phyloP scores from a whole-genome alignment of 2,329 filamentous ascomycete genomes.

The Ophiocordyceps polyrhachis-furcata region DNA sequence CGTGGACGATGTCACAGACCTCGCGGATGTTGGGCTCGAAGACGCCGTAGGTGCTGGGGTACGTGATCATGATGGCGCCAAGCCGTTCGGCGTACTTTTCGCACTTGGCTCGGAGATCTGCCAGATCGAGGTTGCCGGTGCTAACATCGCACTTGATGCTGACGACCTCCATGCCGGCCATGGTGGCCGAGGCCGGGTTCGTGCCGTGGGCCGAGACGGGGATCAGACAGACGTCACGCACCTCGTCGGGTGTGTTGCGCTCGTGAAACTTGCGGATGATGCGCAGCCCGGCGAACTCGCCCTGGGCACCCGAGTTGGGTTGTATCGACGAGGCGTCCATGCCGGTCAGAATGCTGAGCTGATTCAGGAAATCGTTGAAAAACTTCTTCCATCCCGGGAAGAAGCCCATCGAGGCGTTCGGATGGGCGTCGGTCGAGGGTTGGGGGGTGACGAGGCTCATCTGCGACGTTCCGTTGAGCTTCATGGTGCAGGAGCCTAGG shows the following conservation, averaged over 20 bases:
- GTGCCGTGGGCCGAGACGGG: conserved; percentile 91
- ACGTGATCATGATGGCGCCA: conserved; percentile 91
- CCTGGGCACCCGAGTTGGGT: conserved; percentile 90
- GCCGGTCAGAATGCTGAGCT: conserved; percentile 68
- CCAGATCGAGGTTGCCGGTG: conserved; percentile 79
- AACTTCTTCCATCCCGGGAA: conserved; percentile 51
- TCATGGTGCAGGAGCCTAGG: conserved; percentile 95
- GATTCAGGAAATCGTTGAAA: conserved; percentile 48
- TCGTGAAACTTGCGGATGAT: conserved; percentile 76
- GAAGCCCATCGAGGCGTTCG: conserved; percentile 48
- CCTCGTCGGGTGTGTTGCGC: conserved; percentile 38
- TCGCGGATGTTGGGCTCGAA: conserved; percentile 82
- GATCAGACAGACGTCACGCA: conserved; percentile 83
- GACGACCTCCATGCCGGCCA: conserved; percentile 90
- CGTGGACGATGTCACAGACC: conserved; percentile 70
- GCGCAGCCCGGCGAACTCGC: conserved; percentile 79
- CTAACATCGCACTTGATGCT: conserved; percentile 75
- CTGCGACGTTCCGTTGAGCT: conserved; percentile 83
- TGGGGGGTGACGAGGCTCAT: conserved; percentile 74
- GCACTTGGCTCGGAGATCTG: conserved; percentile 72
- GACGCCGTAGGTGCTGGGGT: conserved; percentile 86
- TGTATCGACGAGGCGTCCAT: conserved; percentile 83
- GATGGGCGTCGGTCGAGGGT: conserved; percentile 63
- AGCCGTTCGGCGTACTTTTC: conserved; percentile 72
- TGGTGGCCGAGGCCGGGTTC: conserved; percentile 85